These are phyloP conservation scores for Spathaspora boniae DNA, from an alignment of 805 yeast species.

Conservation along the genomic window DNA sequence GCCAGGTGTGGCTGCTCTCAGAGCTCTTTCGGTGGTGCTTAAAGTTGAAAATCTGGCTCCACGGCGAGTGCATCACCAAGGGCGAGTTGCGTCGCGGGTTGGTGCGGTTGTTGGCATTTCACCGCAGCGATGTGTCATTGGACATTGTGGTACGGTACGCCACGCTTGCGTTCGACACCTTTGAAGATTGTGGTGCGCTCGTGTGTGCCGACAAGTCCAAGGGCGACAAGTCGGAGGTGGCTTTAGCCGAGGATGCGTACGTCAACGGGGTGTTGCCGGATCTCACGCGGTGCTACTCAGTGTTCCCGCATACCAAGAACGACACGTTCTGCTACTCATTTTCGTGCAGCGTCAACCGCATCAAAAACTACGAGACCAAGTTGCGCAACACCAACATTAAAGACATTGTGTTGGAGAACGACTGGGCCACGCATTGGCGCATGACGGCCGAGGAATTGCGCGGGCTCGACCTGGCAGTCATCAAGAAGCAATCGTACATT, in stretches of 20 bases:
- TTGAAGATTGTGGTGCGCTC: slow-evolving; percentile 42
- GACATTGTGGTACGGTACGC: slow-evolving; percentile 51
- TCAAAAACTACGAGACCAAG: slow-evolving; percentile 24
- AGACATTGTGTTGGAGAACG: slow-evolving; percentile 37
- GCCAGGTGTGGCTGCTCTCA: slow-evolving; percentile 43
- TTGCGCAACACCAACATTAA: slow-evolving; percentile 21
- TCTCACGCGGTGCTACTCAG: slow-evolving; percentile 46
- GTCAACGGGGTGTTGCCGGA: slow-evolving; percentile 43
- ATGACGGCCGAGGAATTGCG: slow-evolving; percentile 51
- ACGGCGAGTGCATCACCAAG: slow-evolving; percentile 46
- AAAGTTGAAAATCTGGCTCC: slow-evolving; percentile 50
- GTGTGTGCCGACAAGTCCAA: slow-evolving; percentile 7
- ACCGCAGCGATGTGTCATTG: slow-evolving; percentile 46
- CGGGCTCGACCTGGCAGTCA: slow-evolving; percentile 47
- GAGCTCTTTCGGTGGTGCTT: slow-evolving; percentile 55
- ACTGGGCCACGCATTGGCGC: slow-evolving; percentile 70
- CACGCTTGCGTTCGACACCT: slow-evolving; percentile 43
- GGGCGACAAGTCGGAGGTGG: slow-evolving; percentile 14
- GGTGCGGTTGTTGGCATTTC: slow-evolving; percentile 47
- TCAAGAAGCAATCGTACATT: slow-evolving; percentile 68
- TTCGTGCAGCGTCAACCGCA: slow-evolving; percentile 31
- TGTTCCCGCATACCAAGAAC: slow-evolving; percentile 14
- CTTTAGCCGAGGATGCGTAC: slow-evolving; percentile 15
- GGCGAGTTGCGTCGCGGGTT: slow-evolving; percentile 53
- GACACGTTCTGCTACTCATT: slow-evolving; percentile 32